These are phyloP conservation scores for Penicillium sp. DNA, from an alignment of 2,329 filamentous ascomycete species.

Conservation along the genomic window DNA sequence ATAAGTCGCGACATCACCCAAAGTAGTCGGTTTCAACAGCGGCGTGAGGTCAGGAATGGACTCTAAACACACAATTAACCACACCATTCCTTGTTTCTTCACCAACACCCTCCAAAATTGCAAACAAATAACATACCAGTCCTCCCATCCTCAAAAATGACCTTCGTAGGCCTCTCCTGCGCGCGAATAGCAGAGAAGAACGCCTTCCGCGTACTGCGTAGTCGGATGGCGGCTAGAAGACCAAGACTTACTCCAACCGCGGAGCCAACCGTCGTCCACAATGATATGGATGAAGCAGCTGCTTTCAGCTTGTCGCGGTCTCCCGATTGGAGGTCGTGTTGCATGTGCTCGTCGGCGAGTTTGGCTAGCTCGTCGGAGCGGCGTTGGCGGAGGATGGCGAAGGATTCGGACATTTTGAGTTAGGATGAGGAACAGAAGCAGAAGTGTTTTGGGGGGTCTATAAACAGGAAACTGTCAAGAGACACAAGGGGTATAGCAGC, in stretches of 20 bases:
- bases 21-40: conserved; percentile 54
- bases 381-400: conserved; percentile 48
- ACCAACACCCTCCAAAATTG: neutral
- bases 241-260: conserved; percentile 60
- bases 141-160: conserved; percentile 61
- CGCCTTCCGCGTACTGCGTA: conserved; percentile 55
- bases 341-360: conserved; percentile 58
- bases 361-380: conserved; percentile 51
- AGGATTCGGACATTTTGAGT: conserved; percentile 39
- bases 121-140: conserved; percentile 45
- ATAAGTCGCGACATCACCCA: conserved; percentile 62
- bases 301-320: conserved; percentile 58
- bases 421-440: neutral
- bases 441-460: neutral
- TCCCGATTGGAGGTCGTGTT: conserved; percentile 56
- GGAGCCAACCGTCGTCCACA: conserved; percentile 58
- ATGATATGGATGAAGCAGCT: conserved; percentile 55
- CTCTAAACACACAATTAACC: conserved; percentile 41
- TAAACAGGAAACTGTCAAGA: neutral
- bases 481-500: neutral
- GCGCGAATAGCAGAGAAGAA: conserved; percentile 63
- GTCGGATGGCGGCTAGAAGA: conserved; percentile 55
- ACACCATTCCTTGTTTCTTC: too few relatives aligned
- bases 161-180: conserved; percentile 59
- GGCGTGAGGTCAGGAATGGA: conserved; percentile 60